Conservation (phyloP, 2,329 filamentous ascomycete genomes). For the Pseudofabraea citricarpa region DNA sequence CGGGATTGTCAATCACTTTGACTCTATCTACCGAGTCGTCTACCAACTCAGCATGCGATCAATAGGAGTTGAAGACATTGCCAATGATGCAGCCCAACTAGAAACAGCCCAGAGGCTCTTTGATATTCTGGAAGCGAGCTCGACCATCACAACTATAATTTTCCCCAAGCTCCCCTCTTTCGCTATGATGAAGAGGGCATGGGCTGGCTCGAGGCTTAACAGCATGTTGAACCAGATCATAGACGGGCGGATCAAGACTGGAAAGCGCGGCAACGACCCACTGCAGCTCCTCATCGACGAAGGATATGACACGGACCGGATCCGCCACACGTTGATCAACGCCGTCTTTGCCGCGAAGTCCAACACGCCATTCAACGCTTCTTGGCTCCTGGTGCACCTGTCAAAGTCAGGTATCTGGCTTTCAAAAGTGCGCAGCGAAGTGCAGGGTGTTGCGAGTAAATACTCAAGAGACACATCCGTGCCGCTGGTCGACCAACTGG, state of each 20-base stretch:
- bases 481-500: conserved; percentile 25
- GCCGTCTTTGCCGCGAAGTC: conserved; percentile 51
- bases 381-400: conserved; percentile 47
- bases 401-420: conserved; percentile 42
- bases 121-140: conserved; percentile 39
- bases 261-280: conserved; percentile 40
- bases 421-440: conserved; percentile 38
- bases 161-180: conserved; percentile 46
- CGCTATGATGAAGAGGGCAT: conserved; percentile 36
- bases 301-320: conserved; percentile 38
- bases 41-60: conserved; percentile 54
- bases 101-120: conserved; percentile 39
- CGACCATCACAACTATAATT: conserved; percentile 41
- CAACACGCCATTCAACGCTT: conserved; percentile 52
- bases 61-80: conserved; percentile 48
- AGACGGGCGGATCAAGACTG: conserved; percentile 36
- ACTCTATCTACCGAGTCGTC: conserved; percentile 45
- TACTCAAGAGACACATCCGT: conserved; percentile 27
- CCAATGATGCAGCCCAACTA: conserved; percentile 37
- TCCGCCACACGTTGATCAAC: conserved; percentile 31
- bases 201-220: conserved; percentile 42
- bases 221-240: conserved; percentile 43
- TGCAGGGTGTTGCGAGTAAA: conserved; percentile 38
- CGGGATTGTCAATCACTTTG: conserved; percentile 29
- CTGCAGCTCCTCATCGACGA: conserved; percentile 49